phyloP scores from a whole-genome alignment of 371 early-diverging fungal genomes.

The Zychaea mexicana region DNA sequence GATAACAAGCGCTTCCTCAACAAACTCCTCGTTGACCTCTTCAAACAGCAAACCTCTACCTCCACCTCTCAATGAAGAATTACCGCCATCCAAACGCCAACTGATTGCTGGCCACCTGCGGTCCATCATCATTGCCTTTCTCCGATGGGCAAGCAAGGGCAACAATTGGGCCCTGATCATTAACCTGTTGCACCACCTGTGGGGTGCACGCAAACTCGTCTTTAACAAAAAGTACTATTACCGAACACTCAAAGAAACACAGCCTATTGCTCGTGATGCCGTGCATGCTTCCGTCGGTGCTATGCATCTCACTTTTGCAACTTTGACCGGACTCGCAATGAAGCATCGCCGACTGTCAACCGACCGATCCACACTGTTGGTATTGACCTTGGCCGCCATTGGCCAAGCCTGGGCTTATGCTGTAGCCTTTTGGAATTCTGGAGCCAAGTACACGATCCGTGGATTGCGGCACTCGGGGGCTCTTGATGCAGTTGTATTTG shows the following conservation, averaged over 20 bases:
- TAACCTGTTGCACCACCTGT: conserved; percentile 39
- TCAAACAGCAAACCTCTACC: neutral
- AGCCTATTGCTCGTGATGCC: conserved; percentile 11
- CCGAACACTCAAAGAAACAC: neutral
- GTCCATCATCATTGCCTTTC: conserved; percentile 14
- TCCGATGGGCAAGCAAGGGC: conserved; percentile 35
- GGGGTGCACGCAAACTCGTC: conserved; percentile 27
- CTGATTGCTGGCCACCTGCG: conserved; percentile 28
- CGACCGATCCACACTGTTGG: conserved; percentile 37
- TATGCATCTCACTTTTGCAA: conserved; percentile 37
- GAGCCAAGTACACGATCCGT: conserved; percentile 4
- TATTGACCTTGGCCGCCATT: conserved; percentile 33
- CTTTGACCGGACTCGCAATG: conserved; percentile 28
- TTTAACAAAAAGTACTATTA: neutral
- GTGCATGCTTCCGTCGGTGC: conserved; percentile 26
- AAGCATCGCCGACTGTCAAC: conserved; percentile 32
- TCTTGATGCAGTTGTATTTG: conserved; percentile 17
- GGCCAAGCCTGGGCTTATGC: conserved; percentile 32
- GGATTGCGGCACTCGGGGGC: conserved; percentile 15
- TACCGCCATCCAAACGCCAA: conserved; percentile 22
- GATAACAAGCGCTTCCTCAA: neutral
- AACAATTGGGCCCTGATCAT: conserved; percentile 44
- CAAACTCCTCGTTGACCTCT: neutral
- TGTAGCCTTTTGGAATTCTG: conserved; percentile 11
- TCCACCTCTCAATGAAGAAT: conserved; percentile 6